Percentiles rank a stretch among this genome's conserved stretches.
phyloP scores from a whole-genome alignment of 768 basidiomycete species.

The Kwoniella dendrophila region DNA sequence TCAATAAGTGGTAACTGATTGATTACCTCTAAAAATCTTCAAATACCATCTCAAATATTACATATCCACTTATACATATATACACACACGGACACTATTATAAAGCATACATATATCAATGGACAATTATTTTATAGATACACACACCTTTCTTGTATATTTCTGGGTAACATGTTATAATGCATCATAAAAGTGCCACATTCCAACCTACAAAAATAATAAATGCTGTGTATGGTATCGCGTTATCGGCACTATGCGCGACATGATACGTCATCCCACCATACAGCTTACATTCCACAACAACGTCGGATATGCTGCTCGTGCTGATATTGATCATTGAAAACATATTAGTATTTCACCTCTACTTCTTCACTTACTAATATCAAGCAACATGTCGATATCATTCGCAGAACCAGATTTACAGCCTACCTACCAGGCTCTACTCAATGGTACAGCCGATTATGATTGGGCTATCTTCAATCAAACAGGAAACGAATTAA shows the following conservation, averaged over 20 bases:
- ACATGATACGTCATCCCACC: constrained; percentile 27
- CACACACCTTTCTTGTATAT: not conserved
- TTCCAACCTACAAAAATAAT: no score
- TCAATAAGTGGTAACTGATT: no score
- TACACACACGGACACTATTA: constrained; percentile 8
- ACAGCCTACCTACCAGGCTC: constrained; percentile 41
- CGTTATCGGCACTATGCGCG: no score
- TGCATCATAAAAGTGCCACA: constrained; percentile 24
- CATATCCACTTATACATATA: not conserved
- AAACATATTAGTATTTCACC: no score
- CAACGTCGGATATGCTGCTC: not conserved
- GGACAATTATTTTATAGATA: constrained; percentile 6
- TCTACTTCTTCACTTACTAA: not conserved
- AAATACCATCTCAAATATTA: no score
- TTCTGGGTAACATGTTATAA: not conserved
- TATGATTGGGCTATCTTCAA: constrained; percentile 59
- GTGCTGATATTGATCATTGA: not conserved
- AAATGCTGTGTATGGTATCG: not conserved
- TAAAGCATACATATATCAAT: constrained; percentile 14
- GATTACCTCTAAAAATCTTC: no score
- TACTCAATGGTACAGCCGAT: constrained; percentile 39
- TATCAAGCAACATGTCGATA: constrained; percentile 42
- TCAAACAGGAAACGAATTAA: constrained; percentile 78
- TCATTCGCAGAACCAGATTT: constrained; percentile 45
- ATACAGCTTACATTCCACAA: not conserved